Conservation (phyloP, 441 rosid species). For the Pelargonium myrrhifolium region DNA sequence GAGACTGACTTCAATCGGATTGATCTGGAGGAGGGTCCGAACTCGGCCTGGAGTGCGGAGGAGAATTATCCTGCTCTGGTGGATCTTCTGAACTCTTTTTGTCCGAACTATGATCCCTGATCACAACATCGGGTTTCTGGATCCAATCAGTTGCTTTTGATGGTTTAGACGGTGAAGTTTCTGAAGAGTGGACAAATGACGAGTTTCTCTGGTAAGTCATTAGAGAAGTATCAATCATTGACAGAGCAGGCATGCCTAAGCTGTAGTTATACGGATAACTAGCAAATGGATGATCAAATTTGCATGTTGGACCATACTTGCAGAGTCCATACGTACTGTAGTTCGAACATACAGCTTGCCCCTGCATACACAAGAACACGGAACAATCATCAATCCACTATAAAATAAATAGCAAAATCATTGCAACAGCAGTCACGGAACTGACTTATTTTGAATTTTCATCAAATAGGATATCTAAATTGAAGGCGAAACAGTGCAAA, state of each 20-base stretch:
- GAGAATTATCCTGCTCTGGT: conserved; percentile 26
- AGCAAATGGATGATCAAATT: conserved; percentile 54
- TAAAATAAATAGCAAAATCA: not conserved
- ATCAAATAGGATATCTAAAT: too few relatives aligned
- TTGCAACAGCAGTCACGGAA: not conserved
- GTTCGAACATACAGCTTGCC: conserved; percentile 50
- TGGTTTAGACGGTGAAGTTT: conserved; percentile 21
- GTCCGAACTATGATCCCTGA: conserved; percentile 24
- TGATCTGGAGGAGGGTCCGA: conserved; percentile 36
- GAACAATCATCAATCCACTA: not conserved
- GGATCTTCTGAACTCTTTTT: conserved; percentile 26
- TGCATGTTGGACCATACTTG: conserved; percentile 63
- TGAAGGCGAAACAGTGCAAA: too few relatives aligned
- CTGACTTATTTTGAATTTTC: too few relatives aligned
- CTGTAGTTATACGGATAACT: conserved; percentile 40
- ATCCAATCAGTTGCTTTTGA: conserved; percentile 33
- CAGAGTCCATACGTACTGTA: conserved; percentile 56
- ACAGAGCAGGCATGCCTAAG: conserved; percentile 32
- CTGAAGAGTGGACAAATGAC: conserved; percentile 28
- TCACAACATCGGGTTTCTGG: conserved; percentile 23
- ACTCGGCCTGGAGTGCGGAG: conserved; percentile 28
- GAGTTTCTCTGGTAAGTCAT: conserved; percentile 34
- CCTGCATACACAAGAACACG: not conserved
- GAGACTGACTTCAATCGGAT: conserved; percentile 17
- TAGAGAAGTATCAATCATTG: conserved; percentile 35